Percentiles rank a stretch among this genome's conserved stretches.
Conservation (phyloP, 1,284 basidiomycete genomes). For the Ceratorhiza oryzae-sativae region DNA sequence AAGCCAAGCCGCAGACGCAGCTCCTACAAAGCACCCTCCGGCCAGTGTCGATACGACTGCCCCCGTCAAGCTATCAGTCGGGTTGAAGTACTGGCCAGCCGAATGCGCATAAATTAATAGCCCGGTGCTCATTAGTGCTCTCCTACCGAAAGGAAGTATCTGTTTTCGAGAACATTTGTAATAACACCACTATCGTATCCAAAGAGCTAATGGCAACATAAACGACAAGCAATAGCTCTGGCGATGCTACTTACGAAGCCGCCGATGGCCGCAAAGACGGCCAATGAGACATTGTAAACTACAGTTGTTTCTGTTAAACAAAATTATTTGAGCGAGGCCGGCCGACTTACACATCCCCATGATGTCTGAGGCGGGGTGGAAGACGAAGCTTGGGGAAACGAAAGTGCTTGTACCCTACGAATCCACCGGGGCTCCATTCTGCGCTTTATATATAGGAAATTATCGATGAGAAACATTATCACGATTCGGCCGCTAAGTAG, state of each 20-base stretch:
- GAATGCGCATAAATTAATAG: neutral
- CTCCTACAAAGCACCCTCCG: constrained; percentile 31
- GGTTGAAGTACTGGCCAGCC: constrained; percentile 15
- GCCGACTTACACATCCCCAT: constrained; percentile 32
- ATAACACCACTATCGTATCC: constrained; percentile 37
- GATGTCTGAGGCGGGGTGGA: neutral
- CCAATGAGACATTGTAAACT: constrained; percentile 33
- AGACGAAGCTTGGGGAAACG: neutral
- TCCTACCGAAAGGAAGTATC: constrained; percentile 21
- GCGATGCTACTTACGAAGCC: constrained; percentile 14
- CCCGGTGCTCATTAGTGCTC: neutral
- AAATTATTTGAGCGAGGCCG: neutral
- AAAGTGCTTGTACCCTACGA: neutral
- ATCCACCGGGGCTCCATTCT: neutral
- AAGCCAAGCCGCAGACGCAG: constrained; percentile 19
- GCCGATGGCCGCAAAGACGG: constrained; percentile 28
- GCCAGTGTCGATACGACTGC: constrained; percentile 26
- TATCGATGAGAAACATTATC: neutral
- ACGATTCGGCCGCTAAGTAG: neutral
- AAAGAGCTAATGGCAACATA: neutral
- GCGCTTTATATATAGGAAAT: constrained; percentile 10
- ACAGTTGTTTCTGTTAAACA: neutral
- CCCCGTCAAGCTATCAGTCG: constrained; percentile 13
- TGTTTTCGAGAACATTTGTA: constrained; percentile 32
- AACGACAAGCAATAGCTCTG: neutral